Evolutionary conservation across 495 filamentous ascomycete species (phyloP).

Genomic region (Tricharina praecox): DNA sequence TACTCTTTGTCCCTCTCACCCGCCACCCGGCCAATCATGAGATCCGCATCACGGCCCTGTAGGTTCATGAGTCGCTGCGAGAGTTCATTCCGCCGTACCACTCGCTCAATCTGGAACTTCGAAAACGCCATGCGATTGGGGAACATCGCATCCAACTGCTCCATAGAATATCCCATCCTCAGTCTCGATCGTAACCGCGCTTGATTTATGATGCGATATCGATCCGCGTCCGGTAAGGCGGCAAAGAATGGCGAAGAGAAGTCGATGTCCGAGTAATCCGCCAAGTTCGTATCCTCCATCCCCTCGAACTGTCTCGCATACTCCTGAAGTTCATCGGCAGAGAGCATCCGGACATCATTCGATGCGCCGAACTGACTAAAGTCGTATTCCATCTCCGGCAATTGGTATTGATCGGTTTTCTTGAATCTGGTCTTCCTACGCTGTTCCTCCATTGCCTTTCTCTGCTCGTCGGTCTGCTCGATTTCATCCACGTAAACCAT

Average conservation of each 20-base stretch:
- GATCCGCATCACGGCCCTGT: constrained; percentile 59
- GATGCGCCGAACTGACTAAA: constrained; percentile 58
- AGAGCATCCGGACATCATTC: constrained; percentile 90
- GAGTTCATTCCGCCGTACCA: constrained; percentile 79
- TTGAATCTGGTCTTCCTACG: constrained; percentile 48
- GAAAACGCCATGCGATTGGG: constrained; percentile 97
- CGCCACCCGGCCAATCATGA: constrained; percentile 42
- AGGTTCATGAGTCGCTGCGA: constrained; percentile 92
- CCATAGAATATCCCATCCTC: constrained; percentile 90
- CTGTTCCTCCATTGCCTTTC: constrained; percentile 62
- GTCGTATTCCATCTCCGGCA: constrained; percentile 56
- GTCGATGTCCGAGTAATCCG: constrained; percentile 97
- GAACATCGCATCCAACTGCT: constrained; percentile 90
- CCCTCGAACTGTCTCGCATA: constrained; percentile 82
- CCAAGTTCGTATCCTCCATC: constrained; percentile 84
- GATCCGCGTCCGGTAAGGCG: constrained; percentile 72
- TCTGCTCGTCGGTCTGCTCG: constrained; percentile 61
- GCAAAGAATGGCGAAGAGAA: constrained; percentile 87
- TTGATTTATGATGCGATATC: constrained; percentile 93
- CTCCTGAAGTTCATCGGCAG: constrained; percentile 73
- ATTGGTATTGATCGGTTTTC: constrained; percentile 85
- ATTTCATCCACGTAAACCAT: constrained; percentile 80
- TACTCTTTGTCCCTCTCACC: constrained; percentile 87
- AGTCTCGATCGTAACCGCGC: constrained; percentile 70
- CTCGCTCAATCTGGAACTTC: constrained; percentile 85